Percentiles rank a stretch among this genome's conserved stretches.
Evolutionary conservation across 2,329 filamentous ascomycete species (phyloP).

Genomic region (Sporothrix brasiliensis): DNA sequence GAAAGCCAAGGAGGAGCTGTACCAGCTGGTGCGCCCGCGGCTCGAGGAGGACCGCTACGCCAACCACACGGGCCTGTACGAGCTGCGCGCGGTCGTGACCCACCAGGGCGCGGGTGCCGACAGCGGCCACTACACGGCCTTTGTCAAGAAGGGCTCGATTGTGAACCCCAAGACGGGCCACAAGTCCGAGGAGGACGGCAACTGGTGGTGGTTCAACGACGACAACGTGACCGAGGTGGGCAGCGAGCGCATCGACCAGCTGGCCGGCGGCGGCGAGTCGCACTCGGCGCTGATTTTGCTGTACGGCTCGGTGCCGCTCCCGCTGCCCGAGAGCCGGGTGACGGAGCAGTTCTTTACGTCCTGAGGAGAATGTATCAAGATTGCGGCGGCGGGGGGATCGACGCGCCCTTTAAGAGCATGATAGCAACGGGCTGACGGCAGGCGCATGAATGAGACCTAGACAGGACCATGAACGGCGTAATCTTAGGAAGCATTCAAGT

Average conservation of each 20-base stretch:
- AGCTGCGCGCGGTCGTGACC: slow-evolving; percentile 89
- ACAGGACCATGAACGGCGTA: background rate
- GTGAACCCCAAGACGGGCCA: slow-evolving; percentile 77
- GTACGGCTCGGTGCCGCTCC: slow-evolving; percentile 73
- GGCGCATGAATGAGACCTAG: background rate
- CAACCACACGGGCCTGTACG: slow-evolving; percentile 93
- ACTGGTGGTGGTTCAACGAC: slow-evolving; percentile 99
- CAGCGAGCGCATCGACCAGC: slow-evolving; percentile 83
- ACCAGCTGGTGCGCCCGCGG: slow-evolving; percentile 73
- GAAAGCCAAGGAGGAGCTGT: slow-evolving; percentile 84
- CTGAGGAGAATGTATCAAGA: slow-evolving; percentile 5
- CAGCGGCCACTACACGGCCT: slow-evolving; percentile 96
- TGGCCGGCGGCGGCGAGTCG: slow-evolving; percentile 86
- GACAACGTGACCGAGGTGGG: slow-evolving; percentile 94
- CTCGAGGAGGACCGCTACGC: slow-evolving; percentile 76
- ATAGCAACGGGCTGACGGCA: background rate
- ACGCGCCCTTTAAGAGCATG: background rate
- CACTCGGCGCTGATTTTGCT: slow-evolving; percentile 81
- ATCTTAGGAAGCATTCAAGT: background rate
- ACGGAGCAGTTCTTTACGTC: slow-evolving; percentile 34
- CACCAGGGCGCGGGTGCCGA: slow-evolving; percentile 97
- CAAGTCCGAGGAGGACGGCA: slow-evolving; percentile 79
- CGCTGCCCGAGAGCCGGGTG: slow-evolving; percentile 51
- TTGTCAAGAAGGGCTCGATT: slow-evolving; percentile 85
- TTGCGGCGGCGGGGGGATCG: too few species aligned